These are phyloP conservation scores for Parastagonospora avenae DNA, from an alignment of 2,329 filamentous ascomycete species.

Conservation along the genomic window DNA sequence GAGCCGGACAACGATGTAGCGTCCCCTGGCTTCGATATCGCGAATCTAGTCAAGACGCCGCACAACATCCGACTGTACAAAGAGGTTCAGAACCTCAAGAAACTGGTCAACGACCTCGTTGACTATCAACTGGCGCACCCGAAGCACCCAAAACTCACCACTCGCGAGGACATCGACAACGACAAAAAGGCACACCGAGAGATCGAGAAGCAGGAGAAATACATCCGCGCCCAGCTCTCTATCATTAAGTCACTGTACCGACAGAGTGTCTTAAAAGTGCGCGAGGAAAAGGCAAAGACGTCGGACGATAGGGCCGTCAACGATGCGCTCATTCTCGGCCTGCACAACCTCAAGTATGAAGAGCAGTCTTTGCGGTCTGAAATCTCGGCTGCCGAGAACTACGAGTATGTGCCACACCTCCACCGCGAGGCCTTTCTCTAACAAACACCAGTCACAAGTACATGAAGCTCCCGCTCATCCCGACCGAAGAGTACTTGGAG, in stretches of 20 bases:
- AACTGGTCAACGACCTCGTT: slow-evolving; percentile 37
- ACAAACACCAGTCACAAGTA: slow-evolving; percentile 74
- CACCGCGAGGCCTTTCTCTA: not conserved
- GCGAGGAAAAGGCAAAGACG: slow-evolving; percentile 84
- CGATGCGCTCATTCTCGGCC: slow-evolving; percentile 85
- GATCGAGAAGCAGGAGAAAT: slow-evolving; percentile 64
- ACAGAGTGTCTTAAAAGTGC: slow-evolving; percentile 76
- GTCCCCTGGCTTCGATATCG: slow-evolving; percentile 26
- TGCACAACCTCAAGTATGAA: slow-evolving; percentile 97
- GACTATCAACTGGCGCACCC: slow-evolving; percentile 39
- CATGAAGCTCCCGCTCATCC: slow-evolving; percentile 81
- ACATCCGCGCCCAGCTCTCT: slow-evolving; percentile 70
- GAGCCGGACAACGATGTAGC: slow-evolving; percentile 12
- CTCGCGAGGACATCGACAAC: slow-evolving; percentile 28
- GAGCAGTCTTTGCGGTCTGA: slow-evolving; percentile 89
- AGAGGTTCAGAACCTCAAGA: slow-evolving; percentile 40
- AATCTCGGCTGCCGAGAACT: slow-evolving; percentile 87
- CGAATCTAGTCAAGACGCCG: slow-evolving; percentile 33
- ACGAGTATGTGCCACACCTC: slow-evolving; percentile 68
- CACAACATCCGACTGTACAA: slow-evolving; percentile 38
- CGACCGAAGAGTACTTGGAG: slow-evolving; percentile 78
- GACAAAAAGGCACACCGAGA: slow-evolving; percentile 31
- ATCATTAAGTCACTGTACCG: slow-evolving; percentile 75
- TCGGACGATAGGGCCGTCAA: slow-evolving; percentile 89
- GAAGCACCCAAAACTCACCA: slow-evolving; percentile 15